A percentile compares a stretch with the other conserved stretches of the same genome.
Evolutionary conservation across 1,284 basidiomycete species (phyloP).

Genomic region (Ustilago nuda): DNA sequence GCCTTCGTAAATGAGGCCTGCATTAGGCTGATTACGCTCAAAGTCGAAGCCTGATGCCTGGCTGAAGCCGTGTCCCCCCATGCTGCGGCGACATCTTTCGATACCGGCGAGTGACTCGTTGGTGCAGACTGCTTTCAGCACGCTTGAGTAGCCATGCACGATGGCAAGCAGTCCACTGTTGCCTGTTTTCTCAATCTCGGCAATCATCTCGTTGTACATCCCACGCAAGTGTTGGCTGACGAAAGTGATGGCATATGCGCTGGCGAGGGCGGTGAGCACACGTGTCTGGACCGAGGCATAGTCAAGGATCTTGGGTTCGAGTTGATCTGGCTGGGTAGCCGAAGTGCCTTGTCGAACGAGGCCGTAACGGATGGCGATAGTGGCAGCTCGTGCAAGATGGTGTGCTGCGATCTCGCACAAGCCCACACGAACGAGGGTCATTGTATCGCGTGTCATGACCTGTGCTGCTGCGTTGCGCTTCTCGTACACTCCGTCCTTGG

Average conservation of each 20-base stretch:
- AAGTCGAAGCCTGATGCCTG: conserved; percentile 57
- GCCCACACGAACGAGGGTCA: conserved; percentile 59
- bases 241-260: conserved; percentile 56
- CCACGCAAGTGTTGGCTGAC: conserved; percentile 46
- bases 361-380: conserved; percentile 56
- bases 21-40: conserved; percentile 58
- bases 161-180: conserved; percentile 46
- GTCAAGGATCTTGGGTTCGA: conserved; percentile 60
- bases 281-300: conserved; percentile 53
- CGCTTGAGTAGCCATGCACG: conserved; percentile 59
- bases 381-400: conserved; percentile 50
- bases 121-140: conserved; percentile 58
- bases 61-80: conserved; percentile 60
- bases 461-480: conserved; percentile 51
- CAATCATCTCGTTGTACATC: conserved; percentile 54
- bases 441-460: conserved; percentile 57
- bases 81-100: conserved; percentile 51
- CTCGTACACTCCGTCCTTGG: conserved; percentile 47
- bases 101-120: conserved; percentile 52
- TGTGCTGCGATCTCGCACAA: conserved; percentile 59
- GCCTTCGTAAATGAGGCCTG: conserved; percentile 60
- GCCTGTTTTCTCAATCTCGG: conserved; percentile 37
- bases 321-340: conserved; percentile 22
- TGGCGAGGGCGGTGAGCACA: conserved; percentile 56
- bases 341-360: conserved; percentile 56